Evolutionary conservation across 179 eudicot species (phyloP), one percentile per base, ranked within the genome.

Genomic region (Corrigiola litoralis): DNA sequence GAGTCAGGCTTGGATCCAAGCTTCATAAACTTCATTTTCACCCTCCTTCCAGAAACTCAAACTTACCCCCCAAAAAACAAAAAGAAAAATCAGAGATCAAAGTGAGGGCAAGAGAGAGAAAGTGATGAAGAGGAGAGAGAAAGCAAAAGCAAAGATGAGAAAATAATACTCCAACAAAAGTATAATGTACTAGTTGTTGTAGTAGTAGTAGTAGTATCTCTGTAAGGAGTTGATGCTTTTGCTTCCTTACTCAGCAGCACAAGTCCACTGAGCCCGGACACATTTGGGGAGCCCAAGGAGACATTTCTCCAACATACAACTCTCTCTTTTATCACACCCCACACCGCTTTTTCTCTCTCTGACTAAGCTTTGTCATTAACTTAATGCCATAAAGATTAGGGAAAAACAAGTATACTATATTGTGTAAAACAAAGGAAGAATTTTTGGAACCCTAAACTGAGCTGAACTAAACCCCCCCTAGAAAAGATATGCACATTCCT

Each of bases 1-100:
- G 84, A 65, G 65, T 80, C 84, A 68, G 81, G 79, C 42, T 80
- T 80, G 66, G 84, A 80, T 77, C 84, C 84, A 71, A 80, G 81
- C 68, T 80, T 80, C 84, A 80, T 80, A 52, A 80, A 80, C 81
- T 80, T 80, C 84, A 80, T 80, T 58, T 75, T 65, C 34, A 52
- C 73, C 50, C 27, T 25, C 25, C 9, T 60, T 60, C 61, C 78
- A 68, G 23, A 54, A 44, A 66, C 56, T 28, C 34, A 41, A 27
- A 55, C 34, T 11, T 67, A 66, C 66, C 18, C 49, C 50, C 66
- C 75, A 38, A 13, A 51, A 61, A 66, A n/a, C 70, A 62, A 58
- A 23, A 50, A 16, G 44, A 45, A 17, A 41, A 58, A 66, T 38
- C 44, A 45, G 37, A 9, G 14, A 29, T 16, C 2, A 13, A 37